These are phyloP conservation scores for Lasiodiplodia theobromae DNA, from an alignment of 2,329 filamentous ascomycete species.

Conservation along the genomic window DNA sequence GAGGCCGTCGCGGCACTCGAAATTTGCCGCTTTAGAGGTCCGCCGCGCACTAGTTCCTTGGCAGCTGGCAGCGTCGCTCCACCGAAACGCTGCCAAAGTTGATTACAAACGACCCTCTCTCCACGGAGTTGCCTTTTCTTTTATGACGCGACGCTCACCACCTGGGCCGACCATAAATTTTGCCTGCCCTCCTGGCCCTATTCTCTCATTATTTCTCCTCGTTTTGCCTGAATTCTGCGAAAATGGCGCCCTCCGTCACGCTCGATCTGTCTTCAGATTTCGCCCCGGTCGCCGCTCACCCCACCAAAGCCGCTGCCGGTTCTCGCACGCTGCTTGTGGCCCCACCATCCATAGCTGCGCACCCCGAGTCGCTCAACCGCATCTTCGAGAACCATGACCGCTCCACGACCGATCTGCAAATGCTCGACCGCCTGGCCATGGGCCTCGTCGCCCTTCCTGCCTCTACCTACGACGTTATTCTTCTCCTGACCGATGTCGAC, in stretches of 20 bases:
- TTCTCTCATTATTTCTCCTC: not conserved
- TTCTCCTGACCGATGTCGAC: slow-evolving; percentile 82
- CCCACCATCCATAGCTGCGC: slow-evolving; percentile 85
- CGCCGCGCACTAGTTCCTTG: slow-evolving; percentile 16
- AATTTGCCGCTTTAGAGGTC: slow-evolving; percentile 10
- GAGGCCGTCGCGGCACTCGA: not conserved
- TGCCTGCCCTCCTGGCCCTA: not conserved
- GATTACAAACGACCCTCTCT: slow-evolving; percentile 24
- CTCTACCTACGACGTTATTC: slow-evolving; percentile 81
- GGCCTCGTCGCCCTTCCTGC: slow-evolving; percentile 80
- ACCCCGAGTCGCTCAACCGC: slow-evolving; percentile 77
- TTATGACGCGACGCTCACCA: slow-evolving; percentile 23
- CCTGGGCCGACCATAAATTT: slow-evolving; percentile 12
- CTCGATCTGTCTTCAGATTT: slow-evolving; percentile 50
- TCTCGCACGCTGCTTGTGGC: slow-evolving; percentile 81
- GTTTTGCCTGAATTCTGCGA: not conserved
- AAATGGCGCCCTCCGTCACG: slow-evolving; percentile 49
- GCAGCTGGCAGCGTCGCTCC: slow-evolving; percentile 17
- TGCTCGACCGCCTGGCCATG: slow-evolving; percentile 91
- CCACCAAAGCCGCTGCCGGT: slow-evolving; percentile 31
- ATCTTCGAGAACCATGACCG: slow-evolving; percentile 78
- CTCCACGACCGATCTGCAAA: slow-evolving; percentile 84
- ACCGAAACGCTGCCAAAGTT: slow-evolving; percentile 18
- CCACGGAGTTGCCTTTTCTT: slow-evolving; percentile 10
- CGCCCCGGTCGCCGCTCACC: slow-evolving; percentile 34